A percentile compares a stretch with the other conserved stretches of the same genome.
Conservation (phyloP, 352 stramenopile genomes). For the Pythium oligandrum region DNA sequence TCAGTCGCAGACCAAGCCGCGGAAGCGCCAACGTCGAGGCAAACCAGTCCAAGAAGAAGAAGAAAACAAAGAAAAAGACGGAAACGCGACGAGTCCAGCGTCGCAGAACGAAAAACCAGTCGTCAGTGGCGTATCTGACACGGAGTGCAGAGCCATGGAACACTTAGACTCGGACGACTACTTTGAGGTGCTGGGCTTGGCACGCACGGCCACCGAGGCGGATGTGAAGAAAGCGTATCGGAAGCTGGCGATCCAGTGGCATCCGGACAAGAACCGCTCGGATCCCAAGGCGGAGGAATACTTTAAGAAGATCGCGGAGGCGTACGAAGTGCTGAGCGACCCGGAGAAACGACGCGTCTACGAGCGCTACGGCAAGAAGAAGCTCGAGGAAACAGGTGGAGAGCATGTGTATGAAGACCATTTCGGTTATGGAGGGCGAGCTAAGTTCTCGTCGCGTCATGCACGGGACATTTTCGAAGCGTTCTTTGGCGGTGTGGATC, state of each 20-base stretch:
- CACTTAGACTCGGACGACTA: conserved; percentile 73
- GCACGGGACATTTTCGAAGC: conserved; percentile 69
- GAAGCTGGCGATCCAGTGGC: conserved; percentile 83
- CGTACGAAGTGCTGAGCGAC: conserved; percentile 88
- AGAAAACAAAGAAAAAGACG: background rate
- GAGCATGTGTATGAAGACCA: conserved; percentile 10
- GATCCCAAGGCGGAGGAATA: conserved; percentile 77
- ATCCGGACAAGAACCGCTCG: conserved; percentile 92
- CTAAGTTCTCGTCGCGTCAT: conserved; percentile 43
- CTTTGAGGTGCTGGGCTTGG: conserved; percentile 54
- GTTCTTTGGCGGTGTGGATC: conserved; percentile 56
- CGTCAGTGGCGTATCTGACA: background rate
- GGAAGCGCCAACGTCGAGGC: conserved; percentile 3
- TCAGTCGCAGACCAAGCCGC: background rate
- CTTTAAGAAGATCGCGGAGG: conserved; percentile 88
- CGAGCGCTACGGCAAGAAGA: conserved; percentile 38
- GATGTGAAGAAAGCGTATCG: conserved; percentile 70
- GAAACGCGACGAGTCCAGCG: too few species aligned
- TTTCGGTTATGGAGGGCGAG: conserved; percentile 23
- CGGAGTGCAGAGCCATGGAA: conserved; percentile 18
- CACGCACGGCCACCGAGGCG: conserved; percentile 27
- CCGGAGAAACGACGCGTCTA: conserved; percentile 50
- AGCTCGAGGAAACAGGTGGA: conserved; percentile 10
- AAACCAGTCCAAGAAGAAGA: conserved; percentile 4
- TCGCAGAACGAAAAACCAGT: background rate